Evolutionary conservation across 2,329 filamentous ascomycete genomes (phyloP).

Genomic region (Lachnellula subtilissima): DNA sequence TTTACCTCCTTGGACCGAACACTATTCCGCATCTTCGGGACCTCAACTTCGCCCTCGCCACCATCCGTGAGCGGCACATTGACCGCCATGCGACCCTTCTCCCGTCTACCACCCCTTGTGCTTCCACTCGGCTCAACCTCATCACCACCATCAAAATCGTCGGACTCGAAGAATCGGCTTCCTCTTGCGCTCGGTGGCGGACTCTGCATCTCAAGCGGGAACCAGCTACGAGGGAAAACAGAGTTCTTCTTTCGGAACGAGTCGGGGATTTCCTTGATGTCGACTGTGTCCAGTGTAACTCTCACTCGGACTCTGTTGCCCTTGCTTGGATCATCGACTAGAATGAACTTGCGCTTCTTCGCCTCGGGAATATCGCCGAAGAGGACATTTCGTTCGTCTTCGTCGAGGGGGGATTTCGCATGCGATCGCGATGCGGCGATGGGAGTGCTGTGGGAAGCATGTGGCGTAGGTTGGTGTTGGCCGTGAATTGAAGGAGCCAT

Average conservation of each 20-base stretch:
- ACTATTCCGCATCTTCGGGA: conserved; percentile 67
- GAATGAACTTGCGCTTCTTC: conserved; percentile 93
- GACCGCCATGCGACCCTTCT: conserved; percentile 44
- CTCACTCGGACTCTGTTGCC: conserved; percentile 79
- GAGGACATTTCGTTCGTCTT: conserved; percentile 58
- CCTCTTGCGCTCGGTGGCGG: conserved; percentile 72
- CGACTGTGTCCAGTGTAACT: conserved; percentile 86
- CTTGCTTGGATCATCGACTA: conserved; percentile 84
- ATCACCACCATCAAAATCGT: conserved; percentile 54
- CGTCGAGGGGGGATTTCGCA: conserved; percentile 32
- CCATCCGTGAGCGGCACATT: conserved; percentile 65
- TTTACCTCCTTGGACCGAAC: conserved; percentile 78
- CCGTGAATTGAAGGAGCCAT: conserved; percentile 60
- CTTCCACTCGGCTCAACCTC: conserved; percentile 32
- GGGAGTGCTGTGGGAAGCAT: conserved; percentile 39
- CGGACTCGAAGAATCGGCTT: conserved; percentile 69
- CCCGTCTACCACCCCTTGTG: conserved; percentile 24
- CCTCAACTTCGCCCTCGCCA: conserved; percentile 65
- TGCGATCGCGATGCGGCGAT: conserved; percentile 30
- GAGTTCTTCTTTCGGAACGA: conserved; percentile 87
- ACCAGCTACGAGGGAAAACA: conserved; percentile 88
- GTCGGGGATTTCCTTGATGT: conserved; percentile 94
- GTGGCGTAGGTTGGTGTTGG: conserved; percentile 32
- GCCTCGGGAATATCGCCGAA: conserved; percentile 86
- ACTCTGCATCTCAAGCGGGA: conserved; percentile 87